Conservation (phyloP, 768 basidiomycete genomes). For the Rhizopogon vinicolor region DNA sequence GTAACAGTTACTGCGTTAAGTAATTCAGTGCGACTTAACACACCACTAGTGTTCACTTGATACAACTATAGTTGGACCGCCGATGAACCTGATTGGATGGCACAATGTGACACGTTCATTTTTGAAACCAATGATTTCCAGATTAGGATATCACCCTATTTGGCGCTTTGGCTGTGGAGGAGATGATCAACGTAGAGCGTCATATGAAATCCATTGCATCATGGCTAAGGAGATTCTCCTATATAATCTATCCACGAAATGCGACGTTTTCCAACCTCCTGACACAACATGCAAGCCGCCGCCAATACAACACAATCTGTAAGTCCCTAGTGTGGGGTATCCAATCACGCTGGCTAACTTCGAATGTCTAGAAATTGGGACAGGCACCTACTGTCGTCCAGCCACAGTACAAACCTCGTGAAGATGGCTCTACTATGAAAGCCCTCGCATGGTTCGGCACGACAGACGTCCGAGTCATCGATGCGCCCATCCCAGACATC, state of each 20-base stretch:
- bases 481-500: conserved; percentile 52
- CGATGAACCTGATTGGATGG: no score
- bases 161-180: not conserved
- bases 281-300: conserved; percentile 22
- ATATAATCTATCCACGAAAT: not conserved
- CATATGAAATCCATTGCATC: conserved; percentile 1
- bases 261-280: not conserved
- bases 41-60: no score
- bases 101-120: no score
- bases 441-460: conserved; percentile 67
- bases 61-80: no score
- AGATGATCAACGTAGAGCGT: not conserved
- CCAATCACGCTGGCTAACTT: not conserved
- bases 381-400: conserved; percentile 34
- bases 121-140: not conserved
- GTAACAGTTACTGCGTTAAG: no score
- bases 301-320: conserved; percentile 25
- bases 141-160: not conserved
- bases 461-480: conserved; percentile 40
- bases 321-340: conserved; percentile 1
- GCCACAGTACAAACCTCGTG: conserved; percentile 42
- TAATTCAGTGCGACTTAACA: no score
- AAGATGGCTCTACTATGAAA: conserved; percentile 56
- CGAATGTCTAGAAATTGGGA: conserved; percentile 29
- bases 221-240: not conserved